Conservation (phyloP, 176 grass and related monocot species). For the Musa schizocarpa region DNA sequence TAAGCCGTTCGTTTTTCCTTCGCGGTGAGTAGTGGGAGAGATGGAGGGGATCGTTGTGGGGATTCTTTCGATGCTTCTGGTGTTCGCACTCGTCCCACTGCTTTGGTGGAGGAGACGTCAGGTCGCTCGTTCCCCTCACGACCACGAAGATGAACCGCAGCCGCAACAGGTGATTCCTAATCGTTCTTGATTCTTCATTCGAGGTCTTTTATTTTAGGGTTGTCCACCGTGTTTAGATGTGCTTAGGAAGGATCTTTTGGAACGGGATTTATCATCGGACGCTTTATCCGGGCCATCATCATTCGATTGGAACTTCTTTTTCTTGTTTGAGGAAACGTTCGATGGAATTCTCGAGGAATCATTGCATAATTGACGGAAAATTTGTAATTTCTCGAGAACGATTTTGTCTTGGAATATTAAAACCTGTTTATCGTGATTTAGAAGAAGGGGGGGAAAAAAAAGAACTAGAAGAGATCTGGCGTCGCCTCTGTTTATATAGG, state of each 20-base stretch:
- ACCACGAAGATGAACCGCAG: conserved; percentile 43
- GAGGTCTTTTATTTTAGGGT: neutral
- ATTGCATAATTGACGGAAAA: too few species aligned
- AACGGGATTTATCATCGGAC: neutral
- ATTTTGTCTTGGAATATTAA: too few species aligned
- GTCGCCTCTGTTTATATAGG: too few species aligned
- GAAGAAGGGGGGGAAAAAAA: too few species aligned
- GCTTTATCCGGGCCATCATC: neutral
- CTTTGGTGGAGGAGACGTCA: conserved; percentile 69
- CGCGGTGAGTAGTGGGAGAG: neutral
- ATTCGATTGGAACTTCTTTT: too few species aligned
- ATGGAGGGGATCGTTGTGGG: conserved; percentile 62
- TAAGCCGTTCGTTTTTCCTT: neutral
- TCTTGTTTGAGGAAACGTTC: too few species aligned
- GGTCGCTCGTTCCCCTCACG: conserved; percentile 24
- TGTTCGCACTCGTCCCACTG: conserved; percentile 53
- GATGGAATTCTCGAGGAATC: too few species aligned
- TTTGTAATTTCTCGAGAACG: too few species aligned
- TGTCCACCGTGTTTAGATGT: neutral
- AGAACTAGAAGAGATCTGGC: too few species aligned
- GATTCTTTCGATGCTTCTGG: conserved; percentile 43
- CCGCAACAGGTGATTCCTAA: conserved; percentile 25
- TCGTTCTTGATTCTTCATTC: neutral
- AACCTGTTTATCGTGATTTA: too few species aligned
- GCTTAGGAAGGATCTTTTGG: neutral